These are phyloP conservation scores for Tetracentron sinense DNA, from an alignment of 164 flowering plant species.

Conservation along the genomic window DNA sequence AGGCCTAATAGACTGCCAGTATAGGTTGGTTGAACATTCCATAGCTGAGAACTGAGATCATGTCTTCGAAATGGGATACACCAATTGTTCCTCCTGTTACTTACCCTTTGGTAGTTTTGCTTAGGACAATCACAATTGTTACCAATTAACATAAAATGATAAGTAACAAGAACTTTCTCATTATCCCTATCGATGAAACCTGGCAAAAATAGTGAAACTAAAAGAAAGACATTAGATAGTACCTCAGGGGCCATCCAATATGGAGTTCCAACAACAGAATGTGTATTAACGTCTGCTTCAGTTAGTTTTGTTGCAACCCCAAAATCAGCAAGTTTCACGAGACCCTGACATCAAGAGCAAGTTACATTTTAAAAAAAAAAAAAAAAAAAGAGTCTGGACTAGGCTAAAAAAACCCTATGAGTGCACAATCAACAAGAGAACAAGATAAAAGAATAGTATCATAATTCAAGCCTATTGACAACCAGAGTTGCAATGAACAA, in stretches of 20 bases:
- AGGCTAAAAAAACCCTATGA: not conserved
- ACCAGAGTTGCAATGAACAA: not conserved
- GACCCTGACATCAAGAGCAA: slow-evolving; percentile 53
- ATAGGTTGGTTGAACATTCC: not conserved
- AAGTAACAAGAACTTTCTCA: too few relatives aligned
- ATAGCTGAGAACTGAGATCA: not conserved
- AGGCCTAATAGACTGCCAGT: too few relatives aligned
- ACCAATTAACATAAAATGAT: not conserved
- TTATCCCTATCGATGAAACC: not conserved
- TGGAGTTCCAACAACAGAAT: slow-evolving; percentile 99
- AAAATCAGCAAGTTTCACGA: slow-evolving; percentile 99
- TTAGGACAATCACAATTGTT: not conserved
- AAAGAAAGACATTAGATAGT: slow-evolving; percentile 2
- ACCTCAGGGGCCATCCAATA: slow-evolving; percentile 99
- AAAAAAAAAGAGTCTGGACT: not conserved
- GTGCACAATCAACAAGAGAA: not conserved
- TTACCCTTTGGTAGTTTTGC: not conserved
- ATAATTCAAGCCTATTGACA: not conserved
- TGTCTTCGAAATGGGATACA: not conserved
- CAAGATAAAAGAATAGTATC: not conserved
- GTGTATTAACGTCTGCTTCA: slow-evolving; percentile 98
- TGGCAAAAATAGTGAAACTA: not conserved
- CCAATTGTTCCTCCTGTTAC: not conserved
- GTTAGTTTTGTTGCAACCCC: slow-evolving; percentile 98
- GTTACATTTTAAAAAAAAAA: not conserved